Base-by-base conservation (phyloP, 2,329 filamentous ascomycete genomes). In the Nectriaceae sp. region DNA sequence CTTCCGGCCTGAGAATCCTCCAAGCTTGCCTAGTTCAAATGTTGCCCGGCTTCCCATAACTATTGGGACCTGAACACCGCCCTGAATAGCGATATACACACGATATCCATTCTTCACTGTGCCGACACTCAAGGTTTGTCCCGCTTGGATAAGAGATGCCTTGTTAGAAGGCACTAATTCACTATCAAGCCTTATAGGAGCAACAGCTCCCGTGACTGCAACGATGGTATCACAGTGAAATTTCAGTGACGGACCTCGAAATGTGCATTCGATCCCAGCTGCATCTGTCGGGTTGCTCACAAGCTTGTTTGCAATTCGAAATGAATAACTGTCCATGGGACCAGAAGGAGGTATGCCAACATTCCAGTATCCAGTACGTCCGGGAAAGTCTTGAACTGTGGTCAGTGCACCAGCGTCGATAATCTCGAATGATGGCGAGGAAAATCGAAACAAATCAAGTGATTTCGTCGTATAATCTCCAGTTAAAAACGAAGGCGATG, bases 331-430 rank as follows among this genome's bases (percentile, higher is more conserved):
- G 33, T 76, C 73, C 63, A 75, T 73, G 0, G 73, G 73, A 0
- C 73, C 73, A 1, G 67, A 65, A 1, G 65, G 67, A 1, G 73
- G 72, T 8, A 76, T 66, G 0, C 74, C 72, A 1, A 68, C 60
- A 31, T 67, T 61, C 60, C 70, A 72, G 21, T 68, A 66, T 0
- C 67, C 67, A 11, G 59, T 61, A 2, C 74, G 62, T 0, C 71
- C 71, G 0, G 71, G 71, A 18, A 63, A 70, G 38, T 75, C 73
- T 40, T 75, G 73, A 5, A 75, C 56, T 0, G 70, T 69, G 2
- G 70, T 70, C 22, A 68, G 57, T 2, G 61, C 50, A 0, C 71
- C 70, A 0, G 69, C 60, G 0, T 68, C 62, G 5, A 74, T 26
- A 10, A 74, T 60, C 47, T 75, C 68, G 11, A 75, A 50, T 0